phyloP scores from a whole-genome alignment of 208 protist species.

The Angomonas deanei region DNA sequence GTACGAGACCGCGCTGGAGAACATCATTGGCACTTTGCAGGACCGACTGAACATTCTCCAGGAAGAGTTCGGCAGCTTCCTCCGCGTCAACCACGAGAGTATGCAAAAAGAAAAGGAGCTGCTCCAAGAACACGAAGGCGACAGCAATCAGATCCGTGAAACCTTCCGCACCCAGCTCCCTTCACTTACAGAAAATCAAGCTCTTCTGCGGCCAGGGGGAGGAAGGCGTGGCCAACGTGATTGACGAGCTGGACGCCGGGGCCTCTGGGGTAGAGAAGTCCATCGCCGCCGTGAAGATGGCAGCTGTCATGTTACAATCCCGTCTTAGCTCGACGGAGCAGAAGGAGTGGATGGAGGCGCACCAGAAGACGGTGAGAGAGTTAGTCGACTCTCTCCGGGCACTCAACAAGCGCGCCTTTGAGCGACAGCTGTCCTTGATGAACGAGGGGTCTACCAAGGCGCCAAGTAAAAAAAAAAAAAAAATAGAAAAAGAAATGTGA shows the following conservation, averaged over 20 bases:
- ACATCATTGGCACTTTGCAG: constrained; percentile 54
- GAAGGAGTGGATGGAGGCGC: constrained; percentile 63
- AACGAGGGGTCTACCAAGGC: constrained; percentile 22
- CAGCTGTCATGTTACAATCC: constrained; percentile 50
- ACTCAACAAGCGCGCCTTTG: constrained; percentile 57
- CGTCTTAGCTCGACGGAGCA: constrained; percentile 45
- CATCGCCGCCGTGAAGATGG: constrained; percentile 45
- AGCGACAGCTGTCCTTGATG: constrained; percentile 51
- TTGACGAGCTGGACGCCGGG: constrained; percentile 48
- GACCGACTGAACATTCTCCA: constrained; percentile 51
- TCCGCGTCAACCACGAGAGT: constrained; percentile 34
- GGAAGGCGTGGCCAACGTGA: constrained; percentile 38
- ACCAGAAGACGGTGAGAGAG: constrained; percentile 58
- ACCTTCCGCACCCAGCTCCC: constrained; percentile 46
- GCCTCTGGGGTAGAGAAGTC: constrained; percentile 49
- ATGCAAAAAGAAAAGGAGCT: constrained; percentile 38
- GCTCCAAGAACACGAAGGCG: constrained; percentile 47
- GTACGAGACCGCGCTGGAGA: constrained; percentile 69
- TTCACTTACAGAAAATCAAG: constrained; percentile 56
- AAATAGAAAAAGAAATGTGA: constrained; percentile 3
- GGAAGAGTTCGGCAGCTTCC: constrained; percentile 56
- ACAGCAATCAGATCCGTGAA: constrained; percentile 43
- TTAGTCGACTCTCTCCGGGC: constrained; percentile 42
- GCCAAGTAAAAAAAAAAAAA: not conserved
- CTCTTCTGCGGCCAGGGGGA: constrained; percentile 63